Evolutionary conservation across 768 basidiomycete genomes (phyloP), one percentile per base, ranked within the genome.

Genomic region (Infundibulicybe gibba): DNA sequence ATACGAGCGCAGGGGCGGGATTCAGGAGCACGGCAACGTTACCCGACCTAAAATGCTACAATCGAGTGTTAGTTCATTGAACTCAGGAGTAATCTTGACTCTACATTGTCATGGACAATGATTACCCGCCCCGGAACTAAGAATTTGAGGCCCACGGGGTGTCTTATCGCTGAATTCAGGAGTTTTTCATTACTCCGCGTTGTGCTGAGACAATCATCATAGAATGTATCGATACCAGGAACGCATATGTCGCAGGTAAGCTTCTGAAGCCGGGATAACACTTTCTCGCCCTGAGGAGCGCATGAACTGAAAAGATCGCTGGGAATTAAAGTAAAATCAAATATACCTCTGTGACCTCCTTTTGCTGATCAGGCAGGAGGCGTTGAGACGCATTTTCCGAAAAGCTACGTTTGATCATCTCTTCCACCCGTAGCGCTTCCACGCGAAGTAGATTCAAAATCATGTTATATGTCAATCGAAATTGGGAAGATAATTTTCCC

Each of bases 341-440:
- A 42, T 77, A 57, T 50, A 91, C 95, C 73, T 95, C 85, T 2
- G 74, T 62, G 17, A 98, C 89, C 60, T 86, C 80, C 62, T 87
- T 84, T 64, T 98, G 93, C 51, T 98, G 91, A 45, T 95, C 93
- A 3, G 97, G 97, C 25, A 97, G 70, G 38, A 97, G 70, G 33
- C 86, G 76, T 60, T 99, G 97, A 0, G 97, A 88, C 1, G 93
- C 85, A 60, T 98, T 98, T 70, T 99, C 97, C 14, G 97, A 98
- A 66, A 99, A 99, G 62, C 91, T 94, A 33, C 97, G 79, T 65
- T 98, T 98, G 61, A 99, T 98, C 97, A 99, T 99, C 66, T 99
- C 97, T 61, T 99, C 97, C 14, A 98, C 95, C 49, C 85, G 77
- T 40, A 99, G 74, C 0, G 97, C 94, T 60, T 99, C 97, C 9